Conservation (phyloP, 1,284 basidiomycete species). For the Ceratobasidium sp. region DNA sequence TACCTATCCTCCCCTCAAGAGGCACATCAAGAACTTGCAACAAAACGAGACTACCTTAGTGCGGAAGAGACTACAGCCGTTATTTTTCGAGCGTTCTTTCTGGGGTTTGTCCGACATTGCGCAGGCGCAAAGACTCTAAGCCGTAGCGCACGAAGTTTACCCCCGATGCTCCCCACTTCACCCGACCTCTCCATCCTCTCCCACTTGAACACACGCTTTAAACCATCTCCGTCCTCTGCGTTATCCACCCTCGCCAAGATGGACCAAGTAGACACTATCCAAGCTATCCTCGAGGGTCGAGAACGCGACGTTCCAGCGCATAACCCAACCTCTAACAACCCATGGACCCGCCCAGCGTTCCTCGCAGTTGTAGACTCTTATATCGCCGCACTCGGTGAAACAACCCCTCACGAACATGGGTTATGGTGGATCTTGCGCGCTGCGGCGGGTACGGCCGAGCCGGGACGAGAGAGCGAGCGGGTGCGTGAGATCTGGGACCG, state of each 20-base stretch:
- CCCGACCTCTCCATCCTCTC: conserved; percentile 13
- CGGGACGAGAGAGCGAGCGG: conserved; percentile 35
- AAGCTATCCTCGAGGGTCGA: conserved; percentile 13
- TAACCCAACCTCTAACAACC: conserved; percentile 10
- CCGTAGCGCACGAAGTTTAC: conserved; percentile 26
- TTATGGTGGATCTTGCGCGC: conserved; percentile 43
- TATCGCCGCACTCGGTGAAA: conserved; percentile 32
- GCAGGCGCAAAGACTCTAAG: conserved; percentile 1
- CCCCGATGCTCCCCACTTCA: conserved; percentile 32
- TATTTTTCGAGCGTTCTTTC: conserved; percentile 78
- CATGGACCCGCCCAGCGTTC: conserved; percentile 34
- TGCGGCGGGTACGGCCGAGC: conserved; percentile 38
- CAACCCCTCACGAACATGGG: conserved; percentile 27
- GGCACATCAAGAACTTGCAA: conserved; percentile 54
- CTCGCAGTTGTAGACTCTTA: conserved; percentile 32
- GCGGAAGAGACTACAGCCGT: conserved; percentile 59
- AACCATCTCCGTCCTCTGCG: conserved; percentile 2
- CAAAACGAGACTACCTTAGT: conserved; percentile 49
- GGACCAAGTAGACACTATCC: conserved; percentile 18
- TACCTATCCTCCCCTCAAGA: conserved; percentile 65
- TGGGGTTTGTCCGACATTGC: conserved; percentile 75
- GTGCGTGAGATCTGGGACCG: conserved; percentile 40
- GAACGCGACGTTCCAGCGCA: neutral
- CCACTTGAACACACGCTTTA: conserved; percentile 23
- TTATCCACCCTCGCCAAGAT: conserved; percentile 4